Conservation (phyloP, 306 rosid species). For the Aeschynomene evenia region DNA sequence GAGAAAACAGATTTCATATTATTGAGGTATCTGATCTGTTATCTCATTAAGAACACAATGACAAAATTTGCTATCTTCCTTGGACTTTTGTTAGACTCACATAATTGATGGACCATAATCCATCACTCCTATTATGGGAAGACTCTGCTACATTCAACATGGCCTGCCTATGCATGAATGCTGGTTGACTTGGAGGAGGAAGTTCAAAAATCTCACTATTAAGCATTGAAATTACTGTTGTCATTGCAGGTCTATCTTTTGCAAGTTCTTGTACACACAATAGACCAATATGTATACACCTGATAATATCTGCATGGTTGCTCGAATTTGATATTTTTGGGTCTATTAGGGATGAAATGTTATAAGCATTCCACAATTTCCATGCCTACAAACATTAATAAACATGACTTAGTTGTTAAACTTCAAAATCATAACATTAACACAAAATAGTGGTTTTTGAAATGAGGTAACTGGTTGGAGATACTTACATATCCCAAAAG, state of each 20-base stretch:
- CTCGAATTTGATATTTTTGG: neutral
- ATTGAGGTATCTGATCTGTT: too few species aligned
- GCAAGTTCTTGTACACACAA: conserved; percentile 24
- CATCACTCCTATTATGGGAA: neutral
- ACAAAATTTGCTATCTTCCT: conserved; percentile 17
- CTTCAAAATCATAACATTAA: too few species aligned
- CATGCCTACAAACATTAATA: conserved; percentile 19
- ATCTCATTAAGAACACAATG: too few species aligned
- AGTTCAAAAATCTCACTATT: conserved; percentile 13
- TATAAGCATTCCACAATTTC: conserved; percentile 27
- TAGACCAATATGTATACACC: conserved; percentile 28
- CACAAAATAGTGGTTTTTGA: neutral
- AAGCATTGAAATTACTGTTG: conserved; percentile 14
- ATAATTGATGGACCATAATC: neutral
- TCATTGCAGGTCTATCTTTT: conserved; percentile 24
- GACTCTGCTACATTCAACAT: neutral
- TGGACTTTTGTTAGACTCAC: neutral
- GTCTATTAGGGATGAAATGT: conserved; percentile 20
- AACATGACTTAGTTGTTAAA: neutral
- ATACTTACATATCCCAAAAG: conserved; percentile 29
- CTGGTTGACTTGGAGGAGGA: conserved; percentile 26
- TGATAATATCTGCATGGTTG: neutral
- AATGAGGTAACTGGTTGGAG: neutral
- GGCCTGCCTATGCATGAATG: conserved; percentile 6
- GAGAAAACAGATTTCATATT: too few species aligned